phyloP scores from a whole-genome alignment of 179 eudicot genomes.

The Nepenthes alata region DNA sequence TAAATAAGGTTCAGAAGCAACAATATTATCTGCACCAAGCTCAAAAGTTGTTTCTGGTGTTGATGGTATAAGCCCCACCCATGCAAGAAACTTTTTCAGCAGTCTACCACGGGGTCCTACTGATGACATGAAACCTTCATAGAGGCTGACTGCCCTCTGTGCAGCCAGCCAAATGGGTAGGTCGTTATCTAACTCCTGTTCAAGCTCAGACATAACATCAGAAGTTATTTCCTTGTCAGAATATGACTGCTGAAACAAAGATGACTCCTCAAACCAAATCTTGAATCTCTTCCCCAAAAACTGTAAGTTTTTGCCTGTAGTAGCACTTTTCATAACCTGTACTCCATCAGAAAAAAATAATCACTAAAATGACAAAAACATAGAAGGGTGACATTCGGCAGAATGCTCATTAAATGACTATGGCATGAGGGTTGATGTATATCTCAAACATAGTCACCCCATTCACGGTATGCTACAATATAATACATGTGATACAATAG shows the following conservation, averaged over 20 bases:
- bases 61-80: conserved; percentile 57
- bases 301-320: conserved; percentile 26
- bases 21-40: conserved; percentile 24
- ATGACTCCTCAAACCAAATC: conserved; percentile 46
- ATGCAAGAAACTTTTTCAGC: conserved; percentile 52
- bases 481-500: too few relatives aligned
- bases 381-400: too few relatives aligned
- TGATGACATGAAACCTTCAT: conserved; percentile 79
- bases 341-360: conserved; percentile 1
- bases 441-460: too few relatives aligned
- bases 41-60: conserved; percentile 36
- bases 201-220: conserved; percentile 22
- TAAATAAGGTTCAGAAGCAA: conserved; percentile 49
- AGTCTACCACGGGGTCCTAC: conserved; percentile 85
- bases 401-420: too few relatives aligned
- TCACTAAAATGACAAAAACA: too few relatives aligned
- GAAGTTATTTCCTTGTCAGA: conserved; percentile 25
- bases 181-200: conserved; percentile 28
- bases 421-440: too few relatives aligned
- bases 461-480: too few relatives aligned
- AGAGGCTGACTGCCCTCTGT: conserved; percentile 82
- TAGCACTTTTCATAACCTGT: conserved; percentile 42
- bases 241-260: conserved; percentile 26
- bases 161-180: conserved; percentile 83
- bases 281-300: conserved; percentile 30